Conservation (phyloP, 257 asterid species). For the Ajuga chamaepitys region DNA sequence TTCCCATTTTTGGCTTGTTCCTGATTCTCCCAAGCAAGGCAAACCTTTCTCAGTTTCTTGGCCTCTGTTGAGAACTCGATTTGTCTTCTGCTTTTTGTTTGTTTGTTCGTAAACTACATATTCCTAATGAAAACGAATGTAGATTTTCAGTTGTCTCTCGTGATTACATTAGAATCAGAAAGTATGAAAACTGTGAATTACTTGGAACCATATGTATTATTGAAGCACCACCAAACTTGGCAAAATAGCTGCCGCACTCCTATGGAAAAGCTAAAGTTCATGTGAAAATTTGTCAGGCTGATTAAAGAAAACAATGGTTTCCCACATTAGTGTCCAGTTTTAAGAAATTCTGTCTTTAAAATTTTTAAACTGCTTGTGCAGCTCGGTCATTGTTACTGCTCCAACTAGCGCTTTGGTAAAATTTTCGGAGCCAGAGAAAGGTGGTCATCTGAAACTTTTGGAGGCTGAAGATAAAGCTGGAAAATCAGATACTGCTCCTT, state of each 20-base stretch:
- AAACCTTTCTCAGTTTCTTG: not conserved
- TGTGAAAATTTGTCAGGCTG: not conserved
- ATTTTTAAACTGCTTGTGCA: conserved; percentile 23
- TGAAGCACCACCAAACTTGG: not conserved
- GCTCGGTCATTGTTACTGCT: conserved; percentile 24
- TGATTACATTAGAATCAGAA: not conserved
- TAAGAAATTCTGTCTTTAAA: not conserved
- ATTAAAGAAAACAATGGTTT: not conserved
- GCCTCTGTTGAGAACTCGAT: not conserved
- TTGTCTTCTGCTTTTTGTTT: not conserved
- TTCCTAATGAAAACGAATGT: not conserved
- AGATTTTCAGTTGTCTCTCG: not conserved
- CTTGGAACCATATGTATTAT: not conserved
- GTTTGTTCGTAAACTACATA: not conserved
- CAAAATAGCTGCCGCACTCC: too few relatives aligned
- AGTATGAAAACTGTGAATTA: not conserved
- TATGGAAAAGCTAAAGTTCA: not conserved
- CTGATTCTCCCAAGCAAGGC: not conserved
- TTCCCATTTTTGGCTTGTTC: not conserved
- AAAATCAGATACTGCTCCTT: conserved; percentile 16
- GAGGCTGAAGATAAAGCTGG: conserved; percentile 28
- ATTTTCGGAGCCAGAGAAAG: conserved; percentile 23
- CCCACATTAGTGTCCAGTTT: not conserved
- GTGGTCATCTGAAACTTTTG: conserved; percentile 8
- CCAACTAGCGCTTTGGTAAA: conserved; percentile 16